These are phyloP conservation scores for Geotrichum cucujoidarum DNA, from an alignment of 1,139 yeast species.

Conservation along the genomic window DNA sequence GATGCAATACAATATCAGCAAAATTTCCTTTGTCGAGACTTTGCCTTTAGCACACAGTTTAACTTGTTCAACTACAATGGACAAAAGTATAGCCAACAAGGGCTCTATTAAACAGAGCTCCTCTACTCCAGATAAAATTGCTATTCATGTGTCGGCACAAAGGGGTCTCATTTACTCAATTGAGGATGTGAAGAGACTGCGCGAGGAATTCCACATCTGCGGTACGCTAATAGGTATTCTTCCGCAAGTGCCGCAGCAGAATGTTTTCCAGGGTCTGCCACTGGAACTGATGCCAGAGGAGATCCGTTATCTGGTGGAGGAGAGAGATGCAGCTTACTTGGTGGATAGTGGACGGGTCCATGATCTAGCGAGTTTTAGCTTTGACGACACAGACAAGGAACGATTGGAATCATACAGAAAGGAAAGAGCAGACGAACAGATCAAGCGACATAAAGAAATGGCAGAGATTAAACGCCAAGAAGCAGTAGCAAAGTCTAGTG, in stretches of 20 bases:
- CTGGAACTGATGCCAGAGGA: slow-evolving; percentile 70
- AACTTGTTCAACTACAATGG: not conserved
- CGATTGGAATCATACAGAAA: slow-evolving; percentile 19
- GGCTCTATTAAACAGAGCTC: not conserved
- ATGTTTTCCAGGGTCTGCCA: slow-evolving; percentile 78
- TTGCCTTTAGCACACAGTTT: not conserved
- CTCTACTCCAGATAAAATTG: slow-evolving; percentile 23
- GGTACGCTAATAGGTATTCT: slow-evolving; percentile 72
- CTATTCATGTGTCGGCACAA: slow-evolving; percentile 42
- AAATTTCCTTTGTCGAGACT: not conserved
- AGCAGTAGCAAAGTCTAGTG: slow-evolving; percentile 25
- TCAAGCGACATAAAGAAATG: slow-evolving; percentile 24
- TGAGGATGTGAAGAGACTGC: slow-evolving; percentile 47
- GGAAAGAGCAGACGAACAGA: slow-evolving; percentile 21
- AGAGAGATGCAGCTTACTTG: slow-evolving; percentile 35
- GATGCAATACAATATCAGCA: not conserved
- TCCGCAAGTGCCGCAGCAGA: slow-evolving; percentile 88
- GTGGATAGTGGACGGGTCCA: slow-evolving; percentile 35
- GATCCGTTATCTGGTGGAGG: slow-evolving; percentile 55
- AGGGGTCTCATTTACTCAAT: slow-evolving; percentile 53
- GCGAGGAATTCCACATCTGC: slow-evolving; percentile 51
- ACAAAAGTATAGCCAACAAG: not conserved
- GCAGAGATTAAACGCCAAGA: slow-evolving; percentile 26
- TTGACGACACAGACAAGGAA: slow-evolving; percentile 22
- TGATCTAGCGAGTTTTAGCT: slow-evolving; percentile 25